Evolutionary conservation across 2,329 filamentous ascomycete genomes (phyloP), one percentile per base, ranked within the genome.

Genomic region (Hymenoscyphus albidus): DNA sequence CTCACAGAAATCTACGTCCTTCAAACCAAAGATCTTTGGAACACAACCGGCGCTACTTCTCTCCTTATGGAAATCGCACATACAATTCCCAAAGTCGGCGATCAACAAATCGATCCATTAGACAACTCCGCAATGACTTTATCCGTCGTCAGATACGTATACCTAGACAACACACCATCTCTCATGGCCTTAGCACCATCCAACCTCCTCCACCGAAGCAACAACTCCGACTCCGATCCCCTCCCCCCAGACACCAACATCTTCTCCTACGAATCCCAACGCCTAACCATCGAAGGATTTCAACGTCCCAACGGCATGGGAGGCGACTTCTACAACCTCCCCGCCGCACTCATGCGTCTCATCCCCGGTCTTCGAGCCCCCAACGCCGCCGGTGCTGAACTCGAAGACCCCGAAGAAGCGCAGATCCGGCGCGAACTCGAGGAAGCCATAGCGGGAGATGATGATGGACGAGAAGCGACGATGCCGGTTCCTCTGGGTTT

Each of bases 11-110:
- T 90, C 0, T 91, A 91, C 70, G 82, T 88, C n/a, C 78, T 79
- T 2, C 83, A 87, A 16, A 85, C 86, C 0, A 89, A 89, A 66
- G 88, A 91, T 72, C 77, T 91, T 2, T 92, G 89, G 89, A 90
- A 89, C 69, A 89, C 86, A 0, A 86, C 88, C 1, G 88, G 90
- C 72, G 83, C 82, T 1, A 85, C 83, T 5, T 80, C 82, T 22
- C 76, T 91, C 1, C 80, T 92, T 0, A 80, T 87, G 42, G 87
- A 90, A 73, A 82, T 88, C 14, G 86, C 85, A 48, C 83, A 86
- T 69, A 71, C 72, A 0, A 73, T 74, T 2, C 58, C 68, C 3
- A 74, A 72, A 62, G 65, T 71, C 18, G 58, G 71, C 18, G 38
- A 60, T 5, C 58, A 62, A 2, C 32, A 48, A 1, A 69, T 70